Conservation (phyloP, 140 eudicot genomes). For the Stevia rebaudiana region DNA sequence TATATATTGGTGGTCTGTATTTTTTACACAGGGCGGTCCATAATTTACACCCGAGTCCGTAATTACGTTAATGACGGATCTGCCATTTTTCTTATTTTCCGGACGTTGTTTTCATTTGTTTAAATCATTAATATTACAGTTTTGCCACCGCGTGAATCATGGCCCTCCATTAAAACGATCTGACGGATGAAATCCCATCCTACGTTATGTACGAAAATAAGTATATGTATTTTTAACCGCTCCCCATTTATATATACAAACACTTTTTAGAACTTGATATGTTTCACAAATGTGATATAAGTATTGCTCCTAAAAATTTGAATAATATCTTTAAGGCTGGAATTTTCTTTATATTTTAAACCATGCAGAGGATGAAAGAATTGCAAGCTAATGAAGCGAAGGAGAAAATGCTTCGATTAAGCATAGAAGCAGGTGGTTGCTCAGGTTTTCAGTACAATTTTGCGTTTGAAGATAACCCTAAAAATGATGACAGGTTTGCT, state of each 20-base stretch:
- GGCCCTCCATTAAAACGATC: too few species aligned
- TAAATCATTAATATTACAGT: too few species aligned
- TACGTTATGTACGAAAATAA: too few species aligned
- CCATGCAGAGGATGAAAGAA: constrained; percentile 80
- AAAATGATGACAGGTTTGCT: constrained; percentile 69
- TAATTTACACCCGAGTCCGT: too few species aligned
- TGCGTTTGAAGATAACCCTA: constrained; percentile 65
- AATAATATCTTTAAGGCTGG: not conserved
- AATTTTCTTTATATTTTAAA: not conserved
- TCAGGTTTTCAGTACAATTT: constrained; percentile 92
- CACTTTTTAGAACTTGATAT: not conserved
- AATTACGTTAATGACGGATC: too few species aligned
- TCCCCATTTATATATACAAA: not conserved
- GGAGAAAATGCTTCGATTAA: constrained; percentile 67
- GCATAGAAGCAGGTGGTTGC: constrained; percentile 96
- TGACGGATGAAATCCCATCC: too few species aligned
- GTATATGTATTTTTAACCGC: too few species aligned
- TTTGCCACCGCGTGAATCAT: too few species aligned
- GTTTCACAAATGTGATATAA: not conserved
- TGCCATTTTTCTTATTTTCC: too few species aligned
- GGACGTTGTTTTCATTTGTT: too few species aligned
- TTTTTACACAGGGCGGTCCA: too few species aligned
- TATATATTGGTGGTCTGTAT: too few species aligned
- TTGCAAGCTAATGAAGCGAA: constrained; percentile 64
- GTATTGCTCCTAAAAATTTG: not conserved